phyloP scores from a whole-genome alignment of 768 basidiomycete species.

The Tulasnella sp. region DNA sequence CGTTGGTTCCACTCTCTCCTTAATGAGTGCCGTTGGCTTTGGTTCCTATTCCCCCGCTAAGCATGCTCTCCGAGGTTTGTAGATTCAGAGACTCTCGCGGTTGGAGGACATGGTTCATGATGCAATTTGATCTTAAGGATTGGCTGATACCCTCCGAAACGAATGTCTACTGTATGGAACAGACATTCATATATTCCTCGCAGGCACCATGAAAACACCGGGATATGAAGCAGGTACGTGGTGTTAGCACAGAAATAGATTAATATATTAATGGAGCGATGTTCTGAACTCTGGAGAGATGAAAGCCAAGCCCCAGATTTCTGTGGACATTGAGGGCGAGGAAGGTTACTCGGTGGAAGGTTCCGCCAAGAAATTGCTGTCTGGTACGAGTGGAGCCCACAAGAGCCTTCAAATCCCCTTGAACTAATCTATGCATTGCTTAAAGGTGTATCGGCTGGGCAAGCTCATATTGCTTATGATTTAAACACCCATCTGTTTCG shows the following conservation, averaged over 20 bases:
- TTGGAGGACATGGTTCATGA: neutral
- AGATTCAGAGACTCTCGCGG: neutral
- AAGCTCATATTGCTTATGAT: conserved; percentile 73
- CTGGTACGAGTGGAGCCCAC: neutral
- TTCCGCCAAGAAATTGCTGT: conserved; percentile 57
- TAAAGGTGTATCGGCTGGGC: conserved; percentile 61
- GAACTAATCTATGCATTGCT: neutral
- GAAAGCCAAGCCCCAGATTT: conserved; percentile 68
- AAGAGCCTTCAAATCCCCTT: neutral
- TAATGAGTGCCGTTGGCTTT: conserved; percentile 74
- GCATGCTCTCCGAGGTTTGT: conserved; percentile 73
- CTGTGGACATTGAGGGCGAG: conserved; percentile 67
- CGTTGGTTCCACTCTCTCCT: conserved; percentile 56
- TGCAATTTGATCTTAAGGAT: conserved; percentile 44
- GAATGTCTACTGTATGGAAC: conserved; percentile 77
- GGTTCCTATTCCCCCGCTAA: conserved; percentile 79
- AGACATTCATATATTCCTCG: conserved; percentile 75
- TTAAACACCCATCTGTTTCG: conserved; percentile 64
- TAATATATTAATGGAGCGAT: neutral
- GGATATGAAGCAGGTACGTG: conserved; percentile 69
- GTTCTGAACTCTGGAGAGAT: neutral
- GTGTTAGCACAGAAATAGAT: neutral
- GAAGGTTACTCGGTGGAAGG: conserved; percentile 54
- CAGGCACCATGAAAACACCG: conserved; percentile 72
- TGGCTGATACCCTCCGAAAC: conserved; percentile 76